These are phyloP conservation scores for Nowakowskiella sp. DNA, from an alignment of 192 early-diverging fungal genomes.

Conservation along the genomic window DNA sequence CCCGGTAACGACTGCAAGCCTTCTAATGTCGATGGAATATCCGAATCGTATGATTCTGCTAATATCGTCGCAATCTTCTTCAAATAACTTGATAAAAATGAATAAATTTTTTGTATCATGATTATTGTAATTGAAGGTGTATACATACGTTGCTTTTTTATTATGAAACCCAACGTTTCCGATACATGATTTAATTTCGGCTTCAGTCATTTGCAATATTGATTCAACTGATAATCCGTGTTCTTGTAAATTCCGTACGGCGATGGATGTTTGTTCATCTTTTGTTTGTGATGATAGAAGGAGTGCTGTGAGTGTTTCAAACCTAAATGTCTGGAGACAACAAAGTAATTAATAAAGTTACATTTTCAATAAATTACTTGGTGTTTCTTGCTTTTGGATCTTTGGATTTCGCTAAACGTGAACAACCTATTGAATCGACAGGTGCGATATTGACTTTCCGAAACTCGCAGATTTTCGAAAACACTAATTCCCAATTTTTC, in stretches of 20 bases:
- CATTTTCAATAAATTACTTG: too few relatives aligned
- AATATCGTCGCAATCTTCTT: constrained; percentile 70
- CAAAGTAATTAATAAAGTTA: too few relatives aligned
- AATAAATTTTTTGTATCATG: background rate
- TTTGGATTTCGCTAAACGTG: constrained; percentile 48
- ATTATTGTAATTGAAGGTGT: background rate
- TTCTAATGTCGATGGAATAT: constrained; percentile 77
- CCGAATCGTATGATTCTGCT: constrained; percentile 59
- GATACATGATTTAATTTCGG: constrained; percentile 64
- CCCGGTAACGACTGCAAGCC: constrained; percentile 74
- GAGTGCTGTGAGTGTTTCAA: constrained; percentile 75
- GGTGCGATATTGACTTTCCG: constrained; percentile 55
- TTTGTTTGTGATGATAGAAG: constrained; percentile 93
- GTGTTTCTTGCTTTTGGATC: constrained; percentile 25
- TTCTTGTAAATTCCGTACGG: constrained; percentile 58
- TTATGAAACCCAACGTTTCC: constrained; percentile 84
- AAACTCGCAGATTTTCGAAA: too few relatives aligned
- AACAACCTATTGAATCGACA: constrained; percentile 88
- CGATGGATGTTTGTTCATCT: constrained; percentile 76
- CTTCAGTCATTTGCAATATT: constrained; percentile 51
- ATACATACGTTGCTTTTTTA: constrained; percentile 58
- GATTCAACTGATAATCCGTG: constrained; percentile 61
- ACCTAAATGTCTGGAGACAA: constrained; percentile 59
- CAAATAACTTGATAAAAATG: constrained; percentile 50
- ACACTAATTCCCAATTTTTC: too few relatives aligned